Evolutionary conservation across 2,329 filamentous ascomycete genomes (phyloP).

Genomic region (Lecanicillium sp.): DNA sequence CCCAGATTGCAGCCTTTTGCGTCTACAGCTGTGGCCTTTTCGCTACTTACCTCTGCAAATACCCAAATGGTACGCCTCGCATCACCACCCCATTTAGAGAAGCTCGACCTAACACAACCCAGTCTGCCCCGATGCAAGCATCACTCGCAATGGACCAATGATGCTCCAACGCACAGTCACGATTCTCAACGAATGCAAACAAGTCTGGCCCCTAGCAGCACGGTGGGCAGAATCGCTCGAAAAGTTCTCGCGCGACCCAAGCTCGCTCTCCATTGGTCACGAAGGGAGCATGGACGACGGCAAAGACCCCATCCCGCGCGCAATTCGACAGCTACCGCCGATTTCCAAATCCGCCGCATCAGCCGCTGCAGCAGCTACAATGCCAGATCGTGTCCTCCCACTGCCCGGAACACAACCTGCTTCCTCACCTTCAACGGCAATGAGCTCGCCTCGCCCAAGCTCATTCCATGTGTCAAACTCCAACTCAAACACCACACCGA

Average conservation of each 20-base stretch:
- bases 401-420: conserved; percentile 15
- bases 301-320: conserved; percentile 22
- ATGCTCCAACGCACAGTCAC: conserved; percentile 37
- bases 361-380: conserved; percentile 9
- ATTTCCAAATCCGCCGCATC: conserved; percentile 8
- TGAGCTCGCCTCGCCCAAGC: background rate
- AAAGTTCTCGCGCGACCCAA: conserved; percentile 36
- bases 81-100: background rate
- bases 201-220: conserved; percentile 44
- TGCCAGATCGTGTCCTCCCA: conserved; percentile 11
- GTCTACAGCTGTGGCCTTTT: conserved; percentile 48
- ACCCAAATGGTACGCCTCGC: conserved; percentile 35
- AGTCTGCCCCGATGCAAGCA: conserved; percentile 34
- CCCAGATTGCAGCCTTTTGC: conserved; percentile 46
- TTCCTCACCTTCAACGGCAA: conserved; percentile 11
- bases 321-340: conserved; percentile 10
- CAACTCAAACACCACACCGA: background rate
- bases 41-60: conserved; percentile 43
- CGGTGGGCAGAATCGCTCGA: conserved; percentile 43
- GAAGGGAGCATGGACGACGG: conserved; percentile 45
- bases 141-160: conserved; percentile 30
- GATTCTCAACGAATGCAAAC: conserved; percentile 39
- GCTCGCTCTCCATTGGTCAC: conserved; percentile 26
- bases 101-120: background rate
- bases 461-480: background rate